These are phyloP conservation scores for Aaosphaeria pasadenensis DNA, from an alignment of 2,329 filamentous ascomycete species.

Conservation along the genomic window DNA sequence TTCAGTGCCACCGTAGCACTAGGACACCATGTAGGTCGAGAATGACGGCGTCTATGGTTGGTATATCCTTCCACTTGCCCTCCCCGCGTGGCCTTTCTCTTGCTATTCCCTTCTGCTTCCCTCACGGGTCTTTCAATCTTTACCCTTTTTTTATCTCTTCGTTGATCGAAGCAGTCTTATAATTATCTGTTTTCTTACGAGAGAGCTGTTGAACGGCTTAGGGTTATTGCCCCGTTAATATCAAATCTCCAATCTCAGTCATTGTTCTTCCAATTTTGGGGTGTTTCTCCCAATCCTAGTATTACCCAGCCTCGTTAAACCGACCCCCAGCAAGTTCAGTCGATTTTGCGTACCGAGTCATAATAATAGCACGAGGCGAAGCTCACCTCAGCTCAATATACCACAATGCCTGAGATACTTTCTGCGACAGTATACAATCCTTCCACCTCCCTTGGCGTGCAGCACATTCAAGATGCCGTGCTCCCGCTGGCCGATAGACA, in stretches of 20 bases:
- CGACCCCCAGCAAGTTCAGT: slow-evolving; percentile 9
- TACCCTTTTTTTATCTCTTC: slow-evolving; percentile 29
- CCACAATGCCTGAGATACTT: slow-evolving; percentile 46
- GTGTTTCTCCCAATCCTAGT: slow-evolving; percentile 15
- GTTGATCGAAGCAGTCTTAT: slow-evolving; percentile 43
- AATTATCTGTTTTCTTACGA: slow-evolving; percentile 25
- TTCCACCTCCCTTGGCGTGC: slow-evolving; percentile 23
- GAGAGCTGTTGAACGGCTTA: slow-evolving; percentile 45
- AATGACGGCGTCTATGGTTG: slow-evolving; percentile 27
- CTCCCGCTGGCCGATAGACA: slow-evolving; percentile 57
- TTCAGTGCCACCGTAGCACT: slow-evolving; percentile 25
- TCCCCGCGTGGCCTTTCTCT: slow-evolving; percentile 19
- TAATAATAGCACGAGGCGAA: slow-evolving; percentile 37
- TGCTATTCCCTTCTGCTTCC: slow-evolving; percentile 35
- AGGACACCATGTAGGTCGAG: slow-evolving; percentile 15
- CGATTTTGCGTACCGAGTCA: slow-evolving; percentile 29
- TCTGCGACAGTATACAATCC: slow-evolving; percentile 49
- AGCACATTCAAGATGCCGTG: slow-evolving; percentile 20
- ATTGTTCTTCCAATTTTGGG: slow-evolving; percentile 13
- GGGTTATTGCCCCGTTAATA: slow-evolving; percentile 35
- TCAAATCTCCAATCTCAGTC: slow-evolving; percentile 10
- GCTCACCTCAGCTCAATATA: slow-evolving; percentile 37
- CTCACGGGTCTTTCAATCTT: slow-evolving; percentile 23
- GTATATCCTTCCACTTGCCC: slow-evolving; percentile 31
- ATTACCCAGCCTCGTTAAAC: slow-evolving; percentile 6